These are phyloP conservation scores for Fraxinus angustifolia DNA, from an alignment of 305 asterid species.

Conservation along the genomic window DNA sequence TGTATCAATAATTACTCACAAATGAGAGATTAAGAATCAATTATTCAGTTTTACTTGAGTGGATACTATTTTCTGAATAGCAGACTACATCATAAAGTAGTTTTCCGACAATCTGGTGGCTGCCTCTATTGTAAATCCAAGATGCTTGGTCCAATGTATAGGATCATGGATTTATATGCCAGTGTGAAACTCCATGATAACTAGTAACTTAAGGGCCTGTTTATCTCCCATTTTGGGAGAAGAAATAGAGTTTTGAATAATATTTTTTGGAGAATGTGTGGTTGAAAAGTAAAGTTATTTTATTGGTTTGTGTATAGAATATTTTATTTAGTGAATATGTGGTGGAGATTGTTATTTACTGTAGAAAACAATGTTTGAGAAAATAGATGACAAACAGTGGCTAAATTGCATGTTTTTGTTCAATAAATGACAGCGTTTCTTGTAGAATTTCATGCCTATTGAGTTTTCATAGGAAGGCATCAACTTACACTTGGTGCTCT, in stretches of 20 bases:
- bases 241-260: too few species aligned
- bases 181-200: neutral
- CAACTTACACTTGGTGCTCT: slow-evolving; percentile 89
- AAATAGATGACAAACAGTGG: too few species aligned
- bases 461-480: slow-evolving; percentile 2
- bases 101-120: neutral
- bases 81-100: neutral
- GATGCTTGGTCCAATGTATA: neutral
- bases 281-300: too few species aligned
- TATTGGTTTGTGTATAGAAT: too few species aligned
- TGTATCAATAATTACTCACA: neutral
- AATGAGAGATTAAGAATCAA: neutral
- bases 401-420: neutral
- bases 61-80: neutral
- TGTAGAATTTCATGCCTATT: neutral
- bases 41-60: neutral
- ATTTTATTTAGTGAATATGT: too few species aligned
- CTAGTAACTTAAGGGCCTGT: neutral
- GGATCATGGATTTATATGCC: neutral
- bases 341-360: too few species aligned
- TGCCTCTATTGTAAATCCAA: neutral
- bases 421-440: neutral
- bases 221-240: too few species aligned
- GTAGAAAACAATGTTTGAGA: too few species aligned
- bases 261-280: too few species aligned